Evolutionary conservation across 73 alveolate genomes (phyloP).

Genomic region (Diophrys sp.): DNA sequence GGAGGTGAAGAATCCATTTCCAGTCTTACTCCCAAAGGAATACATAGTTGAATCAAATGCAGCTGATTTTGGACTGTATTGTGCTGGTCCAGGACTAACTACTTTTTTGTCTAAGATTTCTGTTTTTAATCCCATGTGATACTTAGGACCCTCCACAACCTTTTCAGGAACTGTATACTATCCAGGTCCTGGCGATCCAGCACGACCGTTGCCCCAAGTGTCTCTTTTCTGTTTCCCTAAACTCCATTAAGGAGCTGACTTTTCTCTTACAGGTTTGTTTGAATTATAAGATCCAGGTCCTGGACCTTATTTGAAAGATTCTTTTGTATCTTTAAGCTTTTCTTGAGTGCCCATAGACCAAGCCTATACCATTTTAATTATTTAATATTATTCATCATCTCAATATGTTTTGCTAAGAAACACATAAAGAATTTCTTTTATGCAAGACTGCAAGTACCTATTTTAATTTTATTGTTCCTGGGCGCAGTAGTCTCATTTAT

Average conservation of each 20-base stretch:
- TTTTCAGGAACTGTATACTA: neutral
- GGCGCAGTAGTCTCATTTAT: neutral
- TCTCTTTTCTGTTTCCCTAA: constrained; percentile 20
- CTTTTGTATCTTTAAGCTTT: neutral
- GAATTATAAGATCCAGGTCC: constrained; percentile 23
- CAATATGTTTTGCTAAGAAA: neutral
- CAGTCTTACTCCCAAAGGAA: constrained; percentile 1
- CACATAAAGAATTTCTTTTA: neutral
- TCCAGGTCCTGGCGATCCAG: constrained; percentile 19
- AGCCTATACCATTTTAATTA: neutral
- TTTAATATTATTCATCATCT: too few species aligned
- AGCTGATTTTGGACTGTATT: constrained; percentile 7
- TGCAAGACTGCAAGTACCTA: neutral
- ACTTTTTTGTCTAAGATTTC: neutral
- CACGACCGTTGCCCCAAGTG: neutral
- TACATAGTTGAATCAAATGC: neutral
- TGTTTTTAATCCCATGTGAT: constrained; percentile 32
- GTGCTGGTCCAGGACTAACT: constrained; percentile 41
- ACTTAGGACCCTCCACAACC: constrained; percentile 35
- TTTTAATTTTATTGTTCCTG: neutral
- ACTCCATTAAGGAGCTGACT: constrained; percentile 17
- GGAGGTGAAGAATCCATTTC: neutral
- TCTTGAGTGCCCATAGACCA: neutral
- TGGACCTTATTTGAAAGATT: constrained; percentile 3
- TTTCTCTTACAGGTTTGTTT: constrained; percentile 3